A percentile compares a stretch with the other conserved stretches of the same genome.
Conservation (phyloP, 257 asterid species). For the Osmanthus fragrans region DNA sequence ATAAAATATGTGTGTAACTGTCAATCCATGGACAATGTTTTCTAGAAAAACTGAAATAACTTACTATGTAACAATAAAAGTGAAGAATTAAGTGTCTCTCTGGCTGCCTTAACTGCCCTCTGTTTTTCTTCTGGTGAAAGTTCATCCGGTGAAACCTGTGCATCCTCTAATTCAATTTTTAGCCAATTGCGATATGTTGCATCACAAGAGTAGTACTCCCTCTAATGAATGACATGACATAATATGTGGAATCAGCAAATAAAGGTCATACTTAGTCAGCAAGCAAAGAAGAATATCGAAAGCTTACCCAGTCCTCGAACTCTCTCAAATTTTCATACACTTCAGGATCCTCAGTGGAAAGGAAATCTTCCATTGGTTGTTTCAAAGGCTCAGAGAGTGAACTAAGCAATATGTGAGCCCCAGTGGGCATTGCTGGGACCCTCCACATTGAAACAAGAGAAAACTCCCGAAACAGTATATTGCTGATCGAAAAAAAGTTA, state of each 20-base stretch:
- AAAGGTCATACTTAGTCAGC: conserved; percentile 17
- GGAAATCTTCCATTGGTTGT: conserved; percentile 61
- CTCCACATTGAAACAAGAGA: conserved; percentile 99
- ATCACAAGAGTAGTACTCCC: conserved; percentile 93
- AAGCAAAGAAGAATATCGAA: conserved; percentile 22
- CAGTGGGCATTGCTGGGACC: conserved; percentile 88
- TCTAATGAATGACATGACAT: conserved; percentile 48
- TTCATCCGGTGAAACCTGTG: conserved; percentile 63
- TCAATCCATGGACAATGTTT: conserved; percentile 4
- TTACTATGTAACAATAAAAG: conserved; percentile 66
- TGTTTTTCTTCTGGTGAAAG: conserved; percentile 80
- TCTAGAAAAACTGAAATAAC: conserved; percentile 30
- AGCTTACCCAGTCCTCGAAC: conserved; percentile 92
- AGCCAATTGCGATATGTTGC: conserved; percentile 95
- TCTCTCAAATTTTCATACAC: conserved; percentile 78
- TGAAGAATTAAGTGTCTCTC: conserved; percentile 67
- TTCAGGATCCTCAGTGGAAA: conserved; percentile 54
- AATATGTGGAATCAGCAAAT: conserved; percentile 27
- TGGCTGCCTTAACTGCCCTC: conserved; percentile 71
- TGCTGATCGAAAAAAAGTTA: conserved; percentile 46
- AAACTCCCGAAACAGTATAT: conserved; percentile 89
- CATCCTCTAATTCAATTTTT: conserved; percentile 62
- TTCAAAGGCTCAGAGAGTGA: conserved; percentile 97
- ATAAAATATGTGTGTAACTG: not conserved
- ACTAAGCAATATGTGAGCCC: conserved; percentile 91